Evolutionary conservation across 2,329 filamentous ascomycete genomes (phyloP).

Genomic region (Domatiomyces globalis): DNA sequence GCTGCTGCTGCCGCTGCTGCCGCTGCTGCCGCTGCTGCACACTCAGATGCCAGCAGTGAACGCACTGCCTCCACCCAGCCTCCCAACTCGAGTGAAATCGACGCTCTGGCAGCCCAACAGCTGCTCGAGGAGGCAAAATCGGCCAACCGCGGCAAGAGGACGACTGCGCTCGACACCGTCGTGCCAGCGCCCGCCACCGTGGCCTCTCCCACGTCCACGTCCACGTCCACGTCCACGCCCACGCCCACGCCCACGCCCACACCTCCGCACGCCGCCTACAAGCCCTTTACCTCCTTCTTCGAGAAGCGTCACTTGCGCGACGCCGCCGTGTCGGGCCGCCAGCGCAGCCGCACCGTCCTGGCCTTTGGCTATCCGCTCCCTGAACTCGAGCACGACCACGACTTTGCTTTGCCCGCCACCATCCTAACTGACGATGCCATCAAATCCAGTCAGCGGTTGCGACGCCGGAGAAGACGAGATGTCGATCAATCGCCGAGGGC

Average conservation of each 20-base stretch:
- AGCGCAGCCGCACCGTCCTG: constrained; percentile 54
- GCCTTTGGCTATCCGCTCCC: constrained; percentile 77
- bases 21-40: neutral
- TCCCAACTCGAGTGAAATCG: constrained; percentile 54
- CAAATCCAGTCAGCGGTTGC: constrained; percentile 24
- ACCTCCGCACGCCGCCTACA: constrained; percentile 24
- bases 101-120: constrained; percentile 58
- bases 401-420: constrained; percentile 63
- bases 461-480: constrained; percentile 11
- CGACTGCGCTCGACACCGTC: neutral
- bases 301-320: constrained; percentile 65
- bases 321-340: constrained; percentile 56
- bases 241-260: constrained; percentile 18
- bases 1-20: constrained; percentile 19
- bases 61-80: constrained; percentile 29
- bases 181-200: constrained; percentile 5
- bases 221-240: constrained; percentile 10
- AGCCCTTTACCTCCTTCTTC: constrained; percentile 79
- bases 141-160: constrained; percentile 22
- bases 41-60: neutral
- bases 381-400: constrained; percentile 47
- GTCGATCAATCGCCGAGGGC: constrained; percentile 7
- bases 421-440: constrained; percentile 32
- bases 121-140: constrained; percentile 56
- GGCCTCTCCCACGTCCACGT: constrained; percentile 6